phyloP scores from a whole-genome alignment of 305 asterid species.

The Fraxinus greggii region DNA sequence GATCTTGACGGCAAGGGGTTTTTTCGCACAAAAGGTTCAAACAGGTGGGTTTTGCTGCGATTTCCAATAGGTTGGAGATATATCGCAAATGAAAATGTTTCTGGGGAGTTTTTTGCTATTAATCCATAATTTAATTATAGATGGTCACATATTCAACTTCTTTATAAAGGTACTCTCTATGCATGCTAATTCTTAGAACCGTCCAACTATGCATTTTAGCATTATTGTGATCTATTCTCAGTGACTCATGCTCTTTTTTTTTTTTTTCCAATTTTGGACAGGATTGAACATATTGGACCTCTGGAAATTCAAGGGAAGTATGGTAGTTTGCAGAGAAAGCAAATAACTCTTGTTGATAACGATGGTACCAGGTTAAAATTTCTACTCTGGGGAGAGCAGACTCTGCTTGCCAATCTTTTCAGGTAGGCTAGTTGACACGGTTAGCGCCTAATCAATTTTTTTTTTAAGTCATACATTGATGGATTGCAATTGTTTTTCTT shows the following conservation, averaged over 20 bases:
- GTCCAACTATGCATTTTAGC: constrained; percentile 6
- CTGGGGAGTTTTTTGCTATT: neutral
- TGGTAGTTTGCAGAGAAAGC: constrained; percentile 66
- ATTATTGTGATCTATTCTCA: neutral
- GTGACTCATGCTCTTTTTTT: constrained; percentile 1
- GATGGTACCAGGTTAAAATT: constrained; percentile 62
- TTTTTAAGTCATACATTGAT: neutral
- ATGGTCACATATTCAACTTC: neutral
- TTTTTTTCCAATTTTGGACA: constrained; percentile 29
- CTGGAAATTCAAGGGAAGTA: constrained; percentile 61
- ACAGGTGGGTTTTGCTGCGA: no score
- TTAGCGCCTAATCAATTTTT: constrained; percentile 5
- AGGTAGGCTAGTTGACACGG: constrained; percentile 45
- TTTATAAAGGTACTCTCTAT: neutral
- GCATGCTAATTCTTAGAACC: neutral
- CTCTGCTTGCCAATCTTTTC: constrained; percentile 68
- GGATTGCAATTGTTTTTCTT: constrained; percentile 28
- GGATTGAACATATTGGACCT: constrained; percentile 76
- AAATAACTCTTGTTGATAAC: constrained; percentile 71
- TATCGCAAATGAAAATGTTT: neutral
- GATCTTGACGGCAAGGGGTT: neutral
- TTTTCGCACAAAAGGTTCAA: neutral
- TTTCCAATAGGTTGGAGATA: neutral
- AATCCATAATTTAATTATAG: neutral
- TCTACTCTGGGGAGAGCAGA: constrained; percentile 91